Conservation (phyloP, 768 basidiomycete genomes). For the Sistotremastrum niveocremeum region DNA sequence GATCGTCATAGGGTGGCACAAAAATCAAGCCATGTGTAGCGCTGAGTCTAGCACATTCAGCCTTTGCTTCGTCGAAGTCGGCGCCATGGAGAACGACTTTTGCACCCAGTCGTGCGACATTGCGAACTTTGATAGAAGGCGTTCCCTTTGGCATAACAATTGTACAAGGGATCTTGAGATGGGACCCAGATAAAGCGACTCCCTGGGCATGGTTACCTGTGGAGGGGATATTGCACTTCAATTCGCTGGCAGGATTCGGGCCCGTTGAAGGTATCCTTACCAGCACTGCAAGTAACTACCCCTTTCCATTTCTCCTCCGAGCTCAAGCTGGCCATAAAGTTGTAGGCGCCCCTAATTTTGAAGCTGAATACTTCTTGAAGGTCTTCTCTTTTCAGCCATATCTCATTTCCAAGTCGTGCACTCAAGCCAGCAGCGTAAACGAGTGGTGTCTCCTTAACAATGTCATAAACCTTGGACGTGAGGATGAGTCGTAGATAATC, state of each 20-base stretch:
- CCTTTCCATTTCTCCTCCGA: constrained; percentile 95
- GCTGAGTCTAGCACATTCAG: constrained; percentile 82
- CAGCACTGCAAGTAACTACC: constrained; percentile 94
- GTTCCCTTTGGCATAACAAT: constrained; percentile 97
- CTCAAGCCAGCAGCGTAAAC: constrained; percentile 80
- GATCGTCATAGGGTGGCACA: constrained; percentile 96
- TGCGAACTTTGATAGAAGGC: constrained; percentile 90
- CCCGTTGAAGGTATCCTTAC: constrained; percentile 53
- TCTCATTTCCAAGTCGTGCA: constrained; percentile 75
- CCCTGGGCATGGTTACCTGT: constrained; percentile 98
- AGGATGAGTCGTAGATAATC: constrained; percentile 85
- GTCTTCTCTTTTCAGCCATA: constrained; percentile 96
- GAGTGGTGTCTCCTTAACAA: constrained; percentile 81
- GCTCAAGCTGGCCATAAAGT: constrained; percentile 85
- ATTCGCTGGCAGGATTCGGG: not conserved
- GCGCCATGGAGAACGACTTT: constrained; percentile 84
- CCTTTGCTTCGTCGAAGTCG: constrained; percentile 95
- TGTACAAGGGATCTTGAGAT: constrained; percentile 86
- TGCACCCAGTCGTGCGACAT: constrained; percentile 88
- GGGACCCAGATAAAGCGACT: constrained; percentile 86
- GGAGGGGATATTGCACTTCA: not conserved
- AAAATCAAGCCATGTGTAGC: constrained; percentile 64
- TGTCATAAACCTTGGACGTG: constrained; percentile 82
- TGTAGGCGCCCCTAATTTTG: constrained; percentile 97
- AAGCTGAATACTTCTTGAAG: constrained; percentile 97